A percentile compares a stretch with the other conserved stretches of the same genome.
Evolutionary conservation across 768 basidiomycete species (phyloP).

Genomic region (Boletus rubropictus): DNA sequence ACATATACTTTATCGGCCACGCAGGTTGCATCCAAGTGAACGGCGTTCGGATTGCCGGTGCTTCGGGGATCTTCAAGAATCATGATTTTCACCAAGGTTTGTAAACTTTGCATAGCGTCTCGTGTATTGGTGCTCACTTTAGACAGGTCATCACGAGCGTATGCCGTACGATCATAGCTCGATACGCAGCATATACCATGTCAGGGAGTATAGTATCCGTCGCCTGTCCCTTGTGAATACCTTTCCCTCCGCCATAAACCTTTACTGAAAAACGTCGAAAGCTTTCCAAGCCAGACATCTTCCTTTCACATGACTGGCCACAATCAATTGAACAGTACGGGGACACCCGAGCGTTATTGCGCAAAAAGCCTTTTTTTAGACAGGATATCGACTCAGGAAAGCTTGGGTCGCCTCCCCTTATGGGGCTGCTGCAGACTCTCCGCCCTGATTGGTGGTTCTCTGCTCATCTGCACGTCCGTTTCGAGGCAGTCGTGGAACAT

Average conservation of each 20-base stretch:
- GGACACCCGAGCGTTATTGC: slow-evolving; percentile 56
- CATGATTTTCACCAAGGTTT: slow-evolving; percentile 68
- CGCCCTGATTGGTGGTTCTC: slow-evolving; percentile 88
- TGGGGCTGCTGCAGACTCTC: slow-evolving; percentile 65
- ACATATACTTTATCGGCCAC: slow-evolving; percentile 93
- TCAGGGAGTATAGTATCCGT: slow-evolving; percentile 77
- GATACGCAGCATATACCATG: slow-evolving; percentile 85
- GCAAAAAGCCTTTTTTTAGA: slow-evolving; percentile 73
- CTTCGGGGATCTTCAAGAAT: slow-evolving; percentile 85
- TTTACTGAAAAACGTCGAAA: slow-evolving; percentile 12
- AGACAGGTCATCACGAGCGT: slow-evolving; percentile 69
- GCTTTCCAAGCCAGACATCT: slow-evolving; percentile 64
- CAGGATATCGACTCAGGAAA: slow-evolving; percentile 59
- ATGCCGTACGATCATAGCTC: slow-evolving; percentile 71
- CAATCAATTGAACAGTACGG: slow-evolving; percentile 78
- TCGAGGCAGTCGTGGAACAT: slow-evolving; percentile 63
- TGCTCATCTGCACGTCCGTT: slow-evolving; percentile 86
- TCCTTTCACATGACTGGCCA: slow-evolving; percentile 98
- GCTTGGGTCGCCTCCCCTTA: slow-evolving; percentile 84
- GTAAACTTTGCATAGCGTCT: slow-evolving; percentile 4
- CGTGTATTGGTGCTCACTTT: slow-evolving; percentile 1
- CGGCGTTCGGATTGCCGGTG: slow-evolving; percentile 82
- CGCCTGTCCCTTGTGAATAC: slow-evolving; percentile 64
- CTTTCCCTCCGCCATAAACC: not conserved
- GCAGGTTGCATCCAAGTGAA: slow-evolving; percentile 87